A percentile compares a stretch with the other conserved stretches of the same genome.
Conservation (phyloP, 371 early-diverging fungal genomes). For the Lichtheimia ornata region DNA sequence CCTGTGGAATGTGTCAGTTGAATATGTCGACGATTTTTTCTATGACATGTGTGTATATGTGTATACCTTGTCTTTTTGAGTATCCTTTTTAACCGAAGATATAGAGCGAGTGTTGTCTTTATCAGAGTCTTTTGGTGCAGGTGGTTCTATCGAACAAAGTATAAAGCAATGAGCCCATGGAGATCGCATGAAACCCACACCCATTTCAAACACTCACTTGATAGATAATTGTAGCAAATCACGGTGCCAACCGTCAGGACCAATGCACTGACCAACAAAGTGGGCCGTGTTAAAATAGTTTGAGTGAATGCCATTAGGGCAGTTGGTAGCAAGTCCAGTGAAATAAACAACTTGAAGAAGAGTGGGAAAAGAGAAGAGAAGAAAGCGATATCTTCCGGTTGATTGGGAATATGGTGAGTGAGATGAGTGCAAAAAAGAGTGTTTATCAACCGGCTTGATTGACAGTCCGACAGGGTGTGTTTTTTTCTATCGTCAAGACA, state of each 20-base stretch:
- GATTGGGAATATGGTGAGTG: no score
- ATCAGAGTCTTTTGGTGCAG: not conserved
- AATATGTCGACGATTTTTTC: not conserved
- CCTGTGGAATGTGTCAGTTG: slow-evolving; percentile 6
- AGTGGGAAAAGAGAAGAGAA: slow-evolving; percentile 5
- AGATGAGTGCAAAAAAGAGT: no score
- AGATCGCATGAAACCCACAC: not conserved
- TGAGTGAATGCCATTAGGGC: slow-evolving; percentile 13
- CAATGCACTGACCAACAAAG: slow-evolving; percentile 5
- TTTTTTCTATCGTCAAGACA: no score
- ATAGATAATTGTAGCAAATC: slow-evolving; percentile 12
- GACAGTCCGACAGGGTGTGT: no score
- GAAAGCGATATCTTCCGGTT: not conserved
- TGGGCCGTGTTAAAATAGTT: slow-evolving; percentile 7
- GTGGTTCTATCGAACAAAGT: not conserved
- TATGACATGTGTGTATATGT: not conserved
- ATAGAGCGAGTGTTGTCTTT: not conserved
- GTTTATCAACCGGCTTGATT: no score
- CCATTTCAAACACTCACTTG: slow-evolving; percentile 4
- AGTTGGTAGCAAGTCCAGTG: not conserved
- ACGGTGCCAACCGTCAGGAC: slow-evolving; percentile 16
- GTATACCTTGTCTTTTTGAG: not conserved
- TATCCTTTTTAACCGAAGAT: not conserved
- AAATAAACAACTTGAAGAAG: slow-evolving; percentile 6
- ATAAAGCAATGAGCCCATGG: not conserved